Evolutionary conservation across 345 rosid genomes (phyloP), one percentile per base, ranked within the genome.

Genomic region (Aegle marmelos): DNA sequence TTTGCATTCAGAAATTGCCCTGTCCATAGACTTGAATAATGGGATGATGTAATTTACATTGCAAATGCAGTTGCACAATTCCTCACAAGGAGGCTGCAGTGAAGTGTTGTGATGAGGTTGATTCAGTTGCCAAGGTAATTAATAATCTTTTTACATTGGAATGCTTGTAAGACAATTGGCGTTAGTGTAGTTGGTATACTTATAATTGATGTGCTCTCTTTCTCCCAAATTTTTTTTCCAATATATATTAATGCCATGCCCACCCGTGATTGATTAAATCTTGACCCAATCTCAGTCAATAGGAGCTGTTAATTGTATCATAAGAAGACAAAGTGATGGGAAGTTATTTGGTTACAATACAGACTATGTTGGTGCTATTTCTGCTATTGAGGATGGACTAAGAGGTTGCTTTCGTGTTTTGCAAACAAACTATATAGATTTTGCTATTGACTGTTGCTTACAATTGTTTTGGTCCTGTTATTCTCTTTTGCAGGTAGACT

Each of bases 371-470:
- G 98, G 98, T 86, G 94, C 98, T 77, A 93, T 96, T 81, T 87
- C 99, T 76, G 97, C 99, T 48, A 93, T 96, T 79, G 99, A 93
- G 86, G 97, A 94, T 83, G 94, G 97, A 80, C 86, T 96, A 67
- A 88, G 86, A 87, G 92, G 98, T 92, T 83, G 79, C 56, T 82
- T 64, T 58, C 67, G 70, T 73, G 45, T 68, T 83, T 63, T 45
- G 27, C 76, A 27, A 60, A 19, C 68, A 39, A 76, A 30, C 25
- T 61, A 54, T 0, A 41, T 59, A 34, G 0, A 56, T 68, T 70
- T 78, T 74, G 19, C 81, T 25, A 71, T 24, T 31, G 60, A 57
- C 74, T 68, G 86, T 21, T 41, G 21, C 59, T 79, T 59, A 19
- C 37, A 56, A 60, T 37, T 81, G 70, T 37, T 78, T 45, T 72